phyloP scores from a whole-genome alignment of 139 green algal species.

The Zygnema cylindricum region DNA sequence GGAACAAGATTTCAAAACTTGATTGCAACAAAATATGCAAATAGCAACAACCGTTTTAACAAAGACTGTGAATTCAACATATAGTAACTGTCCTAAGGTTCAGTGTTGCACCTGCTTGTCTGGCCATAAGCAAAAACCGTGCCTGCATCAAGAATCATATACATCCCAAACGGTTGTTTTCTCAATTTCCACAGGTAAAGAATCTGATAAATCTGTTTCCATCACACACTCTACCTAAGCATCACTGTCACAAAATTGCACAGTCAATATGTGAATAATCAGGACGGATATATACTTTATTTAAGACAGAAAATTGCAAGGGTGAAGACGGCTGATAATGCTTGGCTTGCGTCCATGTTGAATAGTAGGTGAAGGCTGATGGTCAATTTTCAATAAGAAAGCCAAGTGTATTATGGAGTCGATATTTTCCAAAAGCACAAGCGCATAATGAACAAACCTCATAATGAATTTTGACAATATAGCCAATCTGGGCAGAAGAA shows the following conservation, averaged over 20 bases:
- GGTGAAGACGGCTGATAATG: not conserved
- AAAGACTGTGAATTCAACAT: not conserved
- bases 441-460: not conserved
- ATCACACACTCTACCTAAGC: not conserved
- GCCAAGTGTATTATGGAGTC: no score
- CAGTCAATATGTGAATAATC: not conserved
- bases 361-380: no score
- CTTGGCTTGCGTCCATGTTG: no score
- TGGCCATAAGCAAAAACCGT: conserved; percentile 61
- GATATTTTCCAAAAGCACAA: not conserved
- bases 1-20: not conserved
- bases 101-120: conserved; percentile 27
- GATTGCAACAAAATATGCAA: not conserved
- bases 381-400: no score
- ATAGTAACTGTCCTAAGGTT: not conserved
- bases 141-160: no score
- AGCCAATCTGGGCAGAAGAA: not conserved
- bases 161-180: no score
- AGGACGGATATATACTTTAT: no score
- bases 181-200: not conserved
- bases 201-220: not conserved
- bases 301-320: not conserved
- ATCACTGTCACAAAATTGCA: not conserved
- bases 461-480: not conserved
- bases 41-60: not conserved